Percentiles rank a stretch among this genome's conserved stretches.
phyloP scores from a whole-genome alignment of 306 rosid genomes.

The Sophora flavescens region DNA sequence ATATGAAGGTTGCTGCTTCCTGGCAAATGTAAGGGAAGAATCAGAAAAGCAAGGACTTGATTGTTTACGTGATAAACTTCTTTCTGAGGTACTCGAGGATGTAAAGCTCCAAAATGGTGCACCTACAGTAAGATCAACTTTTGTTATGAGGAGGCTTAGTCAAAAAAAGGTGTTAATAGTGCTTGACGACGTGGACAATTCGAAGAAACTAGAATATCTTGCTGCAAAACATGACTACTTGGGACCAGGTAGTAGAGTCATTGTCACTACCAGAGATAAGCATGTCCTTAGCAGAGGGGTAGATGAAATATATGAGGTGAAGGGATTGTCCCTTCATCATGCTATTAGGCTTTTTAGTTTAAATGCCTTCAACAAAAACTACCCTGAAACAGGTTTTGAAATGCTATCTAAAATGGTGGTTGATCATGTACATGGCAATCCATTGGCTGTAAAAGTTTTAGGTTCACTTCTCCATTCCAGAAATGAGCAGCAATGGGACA shows the following conservation, averaged over 20 bases:
- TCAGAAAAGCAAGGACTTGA: background rate
- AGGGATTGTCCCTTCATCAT: slow-evolving; percentile 21
- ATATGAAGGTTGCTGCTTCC: slow-evolving; percentile 38
- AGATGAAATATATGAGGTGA: slow-evolving; percentile 36
- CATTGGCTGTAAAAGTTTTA: slow-evolving; percentile 45
- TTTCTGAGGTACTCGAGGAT: slow-evolving; percentile 31
- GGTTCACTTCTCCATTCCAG: slow-evolving; percentile 39
- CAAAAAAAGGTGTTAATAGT: slow-evolving; percentile 35
- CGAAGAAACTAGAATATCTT: slow-evolving; percentile 6
- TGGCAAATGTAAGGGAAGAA: slow-evolving; percentile 32
- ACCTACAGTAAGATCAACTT: slow-evolving; percentile 14
- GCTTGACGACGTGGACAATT: slow-evolving; percentile 38
- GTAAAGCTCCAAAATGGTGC: background rate
- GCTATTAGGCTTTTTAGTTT: slow-evolving; percentile 36
- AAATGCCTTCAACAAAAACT: slow-evolving; percentile 30
- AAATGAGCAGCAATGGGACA: slow-evolving; percentile 36
- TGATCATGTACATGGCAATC: slow-evolving; percentile 40
- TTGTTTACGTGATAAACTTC: slow-evolving; percentile 31
- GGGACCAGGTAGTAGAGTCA: slow-evolving; percentile 41
- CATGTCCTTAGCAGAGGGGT: slow-evolving; percentile 40
- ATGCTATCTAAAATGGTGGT: slow-evolving; percentile 15
- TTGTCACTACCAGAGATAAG: slow-evolving; percentile 43
- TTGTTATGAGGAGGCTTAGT: slow-evolving; percentile 23
- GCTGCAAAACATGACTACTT: slow-evolving; percentile 19
- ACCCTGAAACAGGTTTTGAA: slow-evolving; percentile 28